These are phyloP conservation scores for Leccinum subgranulosum DNA, from an alignment of 768 basidiomycete species.

Conservation along the genomic window DNA sequence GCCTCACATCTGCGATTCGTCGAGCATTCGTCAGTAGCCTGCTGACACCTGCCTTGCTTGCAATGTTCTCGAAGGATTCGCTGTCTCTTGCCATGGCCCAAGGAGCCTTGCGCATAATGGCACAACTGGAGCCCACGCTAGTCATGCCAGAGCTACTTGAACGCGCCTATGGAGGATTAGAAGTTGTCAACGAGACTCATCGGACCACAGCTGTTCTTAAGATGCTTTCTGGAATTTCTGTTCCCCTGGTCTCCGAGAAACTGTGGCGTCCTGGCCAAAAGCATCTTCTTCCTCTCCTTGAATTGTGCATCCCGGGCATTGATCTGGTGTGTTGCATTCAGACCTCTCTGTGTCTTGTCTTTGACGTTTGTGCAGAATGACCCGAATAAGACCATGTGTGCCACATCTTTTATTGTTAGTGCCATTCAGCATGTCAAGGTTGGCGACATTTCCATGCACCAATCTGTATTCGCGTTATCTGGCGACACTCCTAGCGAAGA, in stretches of 20 bases:
- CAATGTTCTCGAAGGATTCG: constrained; percentile 88
- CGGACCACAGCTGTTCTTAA: constrained; percentile 89
- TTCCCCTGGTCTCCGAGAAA: constrained; percentile 72
- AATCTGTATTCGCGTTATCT: constrained; percentile 53
- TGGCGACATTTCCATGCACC: constrained; percentile 67
- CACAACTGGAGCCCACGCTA: constrained; percentile 75
- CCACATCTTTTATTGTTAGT: constrained; percentile 74
- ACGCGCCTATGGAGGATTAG: constrained; percentile 87
- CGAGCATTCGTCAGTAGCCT: constrained; percentile 78
- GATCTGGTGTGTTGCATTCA: constrained; percentile 58
- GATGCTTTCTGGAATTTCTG: constrained; percentile 72
- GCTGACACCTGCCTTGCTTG: constrained; percentile 81
- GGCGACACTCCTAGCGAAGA: constrained; percentile 53
- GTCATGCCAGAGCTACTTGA: constrained; percentile 92
- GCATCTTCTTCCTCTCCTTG: constrained; percentile 82
- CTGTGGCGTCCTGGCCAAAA: constrained; percentile 86
- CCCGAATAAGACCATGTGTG: constrained; percentile 74
- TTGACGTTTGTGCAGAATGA: constrained; percentile 54
- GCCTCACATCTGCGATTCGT: constrained; percentile 78
- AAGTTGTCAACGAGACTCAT: constrained; percentile 93
- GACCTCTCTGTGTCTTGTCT: not conserved
- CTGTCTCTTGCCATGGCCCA: constrained; percentile 81
- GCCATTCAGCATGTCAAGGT: constrained; percentile 74
- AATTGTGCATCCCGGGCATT: constrained; percentile 87
- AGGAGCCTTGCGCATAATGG: constrained; percentile 71